Base-by-base conservation (phyloP, 805 yeast species). In the Saccharomycopsis microspora region DNA sequence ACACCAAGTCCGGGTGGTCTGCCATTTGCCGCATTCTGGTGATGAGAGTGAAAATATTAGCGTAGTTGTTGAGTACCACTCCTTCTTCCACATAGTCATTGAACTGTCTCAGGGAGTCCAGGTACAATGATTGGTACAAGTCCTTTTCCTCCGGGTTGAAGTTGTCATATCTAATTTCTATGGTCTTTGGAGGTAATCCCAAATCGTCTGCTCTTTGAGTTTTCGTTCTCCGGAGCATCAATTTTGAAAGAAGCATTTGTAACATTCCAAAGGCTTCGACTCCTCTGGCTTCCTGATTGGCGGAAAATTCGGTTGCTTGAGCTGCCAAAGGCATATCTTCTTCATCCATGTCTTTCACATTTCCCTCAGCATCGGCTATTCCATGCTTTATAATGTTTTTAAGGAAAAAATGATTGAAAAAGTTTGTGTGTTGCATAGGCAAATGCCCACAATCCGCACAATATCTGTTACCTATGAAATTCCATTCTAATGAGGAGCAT, bases 11-110 rank as follows among this genome's bases (percentile, higher is more conserved):
- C 0, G 99, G 99, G 64, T 93, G 99, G 62, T 93, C 98, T 0
- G 98, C 97, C 57, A 93, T 70, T 64, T 93, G 98, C 58, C 99
- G 77, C 98, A 93, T 94, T 57, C 98, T 71, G 0, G 98, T 93
- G 58, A 93, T 89, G 48, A 93, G 72, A 0, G 97, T 89, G 67
- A 93, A 93, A 58, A 93, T 93, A 59, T 93, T 93, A 42, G 98
- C 98, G 66, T 93, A 93, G 63, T 93, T 93, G 65, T 93, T 93
- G 50, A 93, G 69, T 29, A 93, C 97, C 39, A 93, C 96, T 64
- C 98, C 98, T 60, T 86, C 90, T 28, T 94, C 93, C 38, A 93
- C 97, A 61, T 80, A 93, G 41, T 88, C 93, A 58, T 85, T 86
- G 69, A 87, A 93, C 57, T 83, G 82, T 52, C 99, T 74, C 62